Base-by-base conservation (phyloP, 768 basidiomycete genomes). In the Trametes punicea region DNA sequence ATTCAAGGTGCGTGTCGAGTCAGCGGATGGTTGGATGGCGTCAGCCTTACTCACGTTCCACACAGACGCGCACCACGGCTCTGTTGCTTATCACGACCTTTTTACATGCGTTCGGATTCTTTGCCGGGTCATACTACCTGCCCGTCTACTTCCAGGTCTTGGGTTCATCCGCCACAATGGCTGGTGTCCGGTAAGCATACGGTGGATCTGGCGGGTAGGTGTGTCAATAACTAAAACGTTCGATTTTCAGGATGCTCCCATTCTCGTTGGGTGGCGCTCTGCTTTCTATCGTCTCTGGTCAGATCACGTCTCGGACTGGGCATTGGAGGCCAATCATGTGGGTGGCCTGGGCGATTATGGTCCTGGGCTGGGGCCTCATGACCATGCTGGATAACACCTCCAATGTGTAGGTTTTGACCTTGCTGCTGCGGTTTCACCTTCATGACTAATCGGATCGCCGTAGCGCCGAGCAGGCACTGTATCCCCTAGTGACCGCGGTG, bases 121-220 rank as follows among this genome's bases (percentile, higher is more conserved):
- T 89, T 62, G 68, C 70, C 10, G 80, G 81, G 77, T 79, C 82
- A 40, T 86, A 73, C 64, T 90, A 90, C 62, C 75, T 92, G 6
- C 89, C 90, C 1, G 66, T 91, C 2, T 93, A 87, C 66, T 93
- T 78, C 70, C 90, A 93, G 73, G 80, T 86, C 2, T 77, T 90
- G 11, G 90, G 90, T 0, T 76, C 87, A 0, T 86, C 86, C 7
- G 87, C 89, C 6, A 90, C 87, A 0, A 75, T 71, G 42, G 79
- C 88, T 25, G 87, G 87, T 47, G 77, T 90, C 20, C 74, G 80
- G 87, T 85, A 67, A 68, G 50, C 20, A 13, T 25, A 11, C n/a
- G 13, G 5, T 13, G 18, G 16, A 11, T 23, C 36, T n/a, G 18
- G 16, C 8, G 6, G 48, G 6, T 9, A 31, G 16, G 34, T n/a